phyloP scores from a whole-genome alignment of 352 stramenopile genomes.

The Globisporangium middletonii region DNA sequence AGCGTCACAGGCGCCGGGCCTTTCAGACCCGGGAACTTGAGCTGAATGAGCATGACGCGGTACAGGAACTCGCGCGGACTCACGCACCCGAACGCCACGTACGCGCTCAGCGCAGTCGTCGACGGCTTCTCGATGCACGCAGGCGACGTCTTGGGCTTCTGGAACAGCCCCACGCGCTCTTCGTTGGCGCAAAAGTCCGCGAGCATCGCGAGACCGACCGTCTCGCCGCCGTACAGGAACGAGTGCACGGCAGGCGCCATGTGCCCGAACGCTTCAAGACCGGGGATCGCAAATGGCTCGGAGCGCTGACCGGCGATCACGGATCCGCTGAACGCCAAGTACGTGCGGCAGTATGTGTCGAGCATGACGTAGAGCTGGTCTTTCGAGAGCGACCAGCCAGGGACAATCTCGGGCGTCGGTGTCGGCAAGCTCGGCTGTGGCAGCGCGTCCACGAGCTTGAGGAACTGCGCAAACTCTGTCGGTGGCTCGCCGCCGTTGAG shows the following conservation, averaged over 20 bases:
- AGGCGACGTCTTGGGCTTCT: slow-evolving; percentile 94
- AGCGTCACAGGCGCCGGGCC: slow-evolving; percentile 84
- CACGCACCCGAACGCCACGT: slow-evolving; percentile 90
- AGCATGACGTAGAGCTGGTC: slow-evolving; percentile 25
- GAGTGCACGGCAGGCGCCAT: slow-evolving; percentile 24
- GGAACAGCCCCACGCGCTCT: slow-evolving; percentile 86
- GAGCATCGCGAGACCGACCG: slow-evolving; percentile 35
- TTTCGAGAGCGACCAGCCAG: slow-evolving; percentile 16
- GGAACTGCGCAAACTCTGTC: slow-evolving; percentile 46
- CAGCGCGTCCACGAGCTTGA: slow-evolving; percentile 50
- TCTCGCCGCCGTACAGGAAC: slow-evolving; percentile 56
- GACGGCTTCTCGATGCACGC: slow-evolving; percentile 75
- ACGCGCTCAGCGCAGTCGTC: slow-evolving; percentile 93
- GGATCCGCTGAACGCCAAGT: slow-evolving; percentile 8
- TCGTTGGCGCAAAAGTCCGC: slow-evolving; percentile 54
- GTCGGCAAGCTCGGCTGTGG: slow-evolving; percentile 44
- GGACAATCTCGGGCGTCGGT: slow-evolving; percentile 21
- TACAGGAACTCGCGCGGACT: slow-evolving; percentile 73
- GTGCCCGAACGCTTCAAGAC: slow-evolving; percentile 36
- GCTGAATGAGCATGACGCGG: slow-evolving; percentile 80
- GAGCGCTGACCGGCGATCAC: slow-evolving; percentile 21
- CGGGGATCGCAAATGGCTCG: slow-evolving; percentile 33
- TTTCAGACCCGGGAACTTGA: slow-evolving; percentile 83
- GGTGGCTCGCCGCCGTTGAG: slow-evolving; percentile 35
- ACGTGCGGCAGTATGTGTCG: slow-evolving; percentile 19